Conservation (phyloP, 805 yeast species). For the Ogataea nakhonphanomensis region DNA sequence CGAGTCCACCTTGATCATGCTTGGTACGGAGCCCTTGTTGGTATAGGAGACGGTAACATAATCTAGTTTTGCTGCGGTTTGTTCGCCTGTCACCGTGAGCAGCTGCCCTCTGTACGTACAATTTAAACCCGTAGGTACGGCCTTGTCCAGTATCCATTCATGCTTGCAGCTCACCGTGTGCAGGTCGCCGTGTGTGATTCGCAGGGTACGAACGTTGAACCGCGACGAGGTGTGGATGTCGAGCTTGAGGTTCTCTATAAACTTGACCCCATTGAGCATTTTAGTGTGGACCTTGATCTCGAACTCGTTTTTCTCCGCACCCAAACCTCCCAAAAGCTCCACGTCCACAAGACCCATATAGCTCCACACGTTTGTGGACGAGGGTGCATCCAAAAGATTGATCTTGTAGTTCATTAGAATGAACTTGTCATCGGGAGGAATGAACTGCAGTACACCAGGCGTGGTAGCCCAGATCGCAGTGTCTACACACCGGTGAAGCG, state of each 20-base stretch:
- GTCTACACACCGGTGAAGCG: constrained; percentile 70
- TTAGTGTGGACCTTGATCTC: constrained; percentile 53
- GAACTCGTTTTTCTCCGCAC: constrained; percentile 52
- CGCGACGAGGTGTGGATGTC: constrained; percentile 31
- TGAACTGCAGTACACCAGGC: constrained; percentile 55
- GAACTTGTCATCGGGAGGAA: constrained; percentile 86
- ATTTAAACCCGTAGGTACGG: constrained; percentile 57
- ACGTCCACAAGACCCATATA: constrained; percentile 54
- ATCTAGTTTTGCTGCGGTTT: constrained; percentile 31
- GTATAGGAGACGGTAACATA: constrained; percentile 50
- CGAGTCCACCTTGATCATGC: constrained; percentile 68
- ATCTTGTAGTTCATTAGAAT: constrained; percentile 60
- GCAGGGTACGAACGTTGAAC: constrained; percentile 46
- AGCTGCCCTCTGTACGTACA: constrained; percentile 62
- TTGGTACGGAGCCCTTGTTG: constrained; percentile 68
- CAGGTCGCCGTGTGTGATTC: constrained; percentile 79
- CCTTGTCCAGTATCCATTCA: constrained; percentile 68
- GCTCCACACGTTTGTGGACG: constrained; percentile 22
- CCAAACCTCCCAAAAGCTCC: constrained; percentile 53
- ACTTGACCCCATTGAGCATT: constrained; percentile 42
- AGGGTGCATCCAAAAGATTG: constrained; percentile 39
- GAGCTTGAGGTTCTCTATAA: constrained; percentile 45
- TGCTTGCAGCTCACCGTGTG: constrained; percentile 48
- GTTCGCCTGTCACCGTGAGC: constrained; percentile 8
- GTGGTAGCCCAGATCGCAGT: constrained; percentile 44